Percentiles rank a stretch among this genome's conserved stretches.
phyloP scores from a whole-genome alignment of 371 early-diverging fungal species.

The Mortierella sp. region DNA sequence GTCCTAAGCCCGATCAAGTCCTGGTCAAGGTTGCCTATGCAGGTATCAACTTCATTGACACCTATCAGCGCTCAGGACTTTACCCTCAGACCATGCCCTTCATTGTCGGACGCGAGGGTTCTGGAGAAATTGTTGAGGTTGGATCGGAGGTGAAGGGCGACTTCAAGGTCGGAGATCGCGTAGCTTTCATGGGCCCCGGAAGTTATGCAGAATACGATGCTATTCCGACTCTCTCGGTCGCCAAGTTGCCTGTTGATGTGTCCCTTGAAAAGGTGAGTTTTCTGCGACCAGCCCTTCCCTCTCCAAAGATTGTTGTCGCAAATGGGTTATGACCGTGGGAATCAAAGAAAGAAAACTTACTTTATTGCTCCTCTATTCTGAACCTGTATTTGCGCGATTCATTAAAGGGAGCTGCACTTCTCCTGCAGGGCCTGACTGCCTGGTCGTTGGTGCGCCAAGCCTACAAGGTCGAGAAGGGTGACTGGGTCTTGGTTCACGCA shows the following conservation, averaged over 20 bases:
- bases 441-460: conserved; percentile 79
- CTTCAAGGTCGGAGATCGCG: conserved; percentile 85
- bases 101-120: conserved; percentile 85
- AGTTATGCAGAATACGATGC: conserved; percentile 87
- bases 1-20: conserved; percentile 68
- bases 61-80: conserved; percentile 90
- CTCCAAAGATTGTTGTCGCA: no score
- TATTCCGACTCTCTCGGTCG: conserved; percentile 57
- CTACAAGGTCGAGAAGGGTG: conserved; percentile 81
- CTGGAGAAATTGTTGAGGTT: conserved; percentile 85
- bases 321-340: conserved; percentile 26
- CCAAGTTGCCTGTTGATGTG: conserved; percentile 68
- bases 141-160: conserved; percentile 64
- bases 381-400: not conserved
- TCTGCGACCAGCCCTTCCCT: no score
- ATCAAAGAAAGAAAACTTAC: not conserved
- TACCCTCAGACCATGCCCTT: conserved; percentile 80
- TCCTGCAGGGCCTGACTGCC: conserved; percentile 86
- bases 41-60: conserved; percentile 96
- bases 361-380: not conserved
- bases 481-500: conserved; percentile 89
- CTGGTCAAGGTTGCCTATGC: conserved; percentile 83
- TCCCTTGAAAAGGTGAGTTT: conserved; percentile 60
- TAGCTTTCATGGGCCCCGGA: conserved; percentile 75
- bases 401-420: conserved; percentile 73